Evolutionary conservation across 2,329 filamentous ascomycete genomes (phyloP).

Genomic region (Cytospora chrysosperma): DNA sequence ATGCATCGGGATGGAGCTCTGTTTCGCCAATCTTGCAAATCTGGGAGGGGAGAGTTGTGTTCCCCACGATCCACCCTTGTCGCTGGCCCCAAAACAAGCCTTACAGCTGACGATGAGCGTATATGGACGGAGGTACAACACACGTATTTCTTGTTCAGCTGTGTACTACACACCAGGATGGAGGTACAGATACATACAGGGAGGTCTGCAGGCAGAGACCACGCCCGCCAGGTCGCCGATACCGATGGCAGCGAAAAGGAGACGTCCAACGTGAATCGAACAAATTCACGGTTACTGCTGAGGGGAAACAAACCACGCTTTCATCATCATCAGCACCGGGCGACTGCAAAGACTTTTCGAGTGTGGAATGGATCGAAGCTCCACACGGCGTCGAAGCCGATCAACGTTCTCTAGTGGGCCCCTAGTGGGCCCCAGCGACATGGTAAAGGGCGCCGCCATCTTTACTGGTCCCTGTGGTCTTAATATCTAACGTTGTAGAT

Average conservation of each 20-base stretch:
- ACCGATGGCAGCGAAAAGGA: background rate
- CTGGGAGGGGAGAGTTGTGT: conserved; percentile 15
- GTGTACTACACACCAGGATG: too few relatives aligned
- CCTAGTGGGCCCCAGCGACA: conserved; percentile 21
- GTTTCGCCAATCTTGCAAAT: conserved; percentile 20
- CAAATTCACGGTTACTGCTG: too few relatives aligned
- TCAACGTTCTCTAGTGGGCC: conserved; percentile 14
- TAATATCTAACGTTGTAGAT: conserved; percentile 9
- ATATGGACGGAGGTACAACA: too few relatives aligned
- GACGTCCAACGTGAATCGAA: background rate
- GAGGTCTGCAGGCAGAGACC: conserved; percentile 13
- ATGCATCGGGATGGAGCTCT: conserved; percentile 20
- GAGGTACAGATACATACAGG: background rate
- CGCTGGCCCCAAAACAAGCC: conserved; percentile 10
- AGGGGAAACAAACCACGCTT: background rate
- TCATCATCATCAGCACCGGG: background rate
- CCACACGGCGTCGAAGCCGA: conserved; percentile 17
- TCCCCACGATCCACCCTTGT: conserved; percentile 23
- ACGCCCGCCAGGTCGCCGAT: background rate
- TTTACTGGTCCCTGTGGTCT: background rate
- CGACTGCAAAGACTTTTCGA: background rate
- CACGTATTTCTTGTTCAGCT: too few relatives aligned
- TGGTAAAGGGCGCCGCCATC: conserved; percentile 19
- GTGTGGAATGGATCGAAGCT: conserved; percentile 17
- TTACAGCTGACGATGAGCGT: conserved; percentile 19